Evolutionary conservation across 345 rosid genomes (phyloP).

Genomic region (Aethionema arabicum): DNA sequence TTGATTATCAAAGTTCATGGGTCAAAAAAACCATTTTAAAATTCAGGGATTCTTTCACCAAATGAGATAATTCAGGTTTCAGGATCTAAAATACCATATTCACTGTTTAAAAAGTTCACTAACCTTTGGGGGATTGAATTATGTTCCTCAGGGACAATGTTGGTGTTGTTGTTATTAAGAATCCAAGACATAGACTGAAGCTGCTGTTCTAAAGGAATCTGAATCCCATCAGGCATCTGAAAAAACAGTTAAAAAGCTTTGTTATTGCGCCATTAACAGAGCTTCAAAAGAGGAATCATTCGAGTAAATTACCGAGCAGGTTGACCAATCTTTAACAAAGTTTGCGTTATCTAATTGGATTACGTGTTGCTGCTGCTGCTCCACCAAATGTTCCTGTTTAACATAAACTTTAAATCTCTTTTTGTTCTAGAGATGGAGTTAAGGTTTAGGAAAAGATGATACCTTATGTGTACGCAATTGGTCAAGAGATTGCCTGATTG

Average conservation of each 20-base stretch:
- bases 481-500: conserved; percentile 57
- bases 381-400: conserved; percentile 31
- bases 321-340: conserved; percentile 47
- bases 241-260: not conserved
- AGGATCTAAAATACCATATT: no score
- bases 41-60: no score
- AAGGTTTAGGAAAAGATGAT: not conserved
- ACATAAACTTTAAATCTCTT: not conserved
- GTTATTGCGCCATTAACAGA: conserved; percentile 4
- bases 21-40: no score
- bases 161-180: conserved; percentile 47
- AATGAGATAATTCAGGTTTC: no score
- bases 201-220: conserved; percentile 62
- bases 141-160: conserved; percentile 52
- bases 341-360: conserved; percentile 50
- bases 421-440: not conserved
- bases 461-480: conserved; percentile 59
- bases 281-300: conserved; percentile 12
- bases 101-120: conserved; percentile 8
- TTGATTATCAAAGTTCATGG: no score
- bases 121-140: conserved; percentile 54
- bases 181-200: conserved; percentile 60
- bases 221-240: conserved; percentile 63
- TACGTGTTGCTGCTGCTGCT: conserved; percentile 45
- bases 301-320: conserved; percentile 31